A percentile compares a stretch with the other conserved stretches of the same genome.
Evolutionary conservation across 495 filamentous ascomycete genomes (phyloP).

Genomic region (Evansstolkia leycettana): DNA sequence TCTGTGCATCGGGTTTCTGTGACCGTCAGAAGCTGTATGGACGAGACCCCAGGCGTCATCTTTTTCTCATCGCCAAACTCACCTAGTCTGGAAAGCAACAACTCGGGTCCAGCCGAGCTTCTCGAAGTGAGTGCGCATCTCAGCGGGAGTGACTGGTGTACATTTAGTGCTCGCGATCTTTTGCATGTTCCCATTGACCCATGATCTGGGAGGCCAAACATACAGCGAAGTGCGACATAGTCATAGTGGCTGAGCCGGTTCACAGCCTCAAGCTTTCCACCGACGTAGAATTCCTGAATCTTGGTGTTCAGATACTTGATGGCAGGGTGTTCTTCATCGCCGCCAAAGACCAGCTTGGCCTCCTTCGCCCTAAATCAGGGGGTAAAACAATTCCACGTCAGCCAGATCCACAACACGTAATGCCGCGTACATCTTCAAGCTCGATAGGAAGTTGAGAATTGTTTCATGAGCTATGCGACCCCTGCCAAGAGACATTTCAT

Average conservation of each 20-base stretch:
- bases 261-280: conserved; percentile 89
- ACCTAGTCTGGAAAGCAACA: conserved; percentile 90
- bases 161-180: conserved; percentile 5
- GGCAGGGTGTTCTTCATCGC: conserved; percentile 86
- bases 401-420: conserved; percentile 12
- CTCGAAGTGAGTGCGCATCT: conserved; percentile 92
- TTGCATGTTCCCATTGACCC: too few relatives aligned
- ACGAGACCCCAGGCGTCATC: not conserved
- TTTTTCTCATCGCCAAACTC: not conserved
- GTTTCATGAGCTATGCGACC: too few relatives aligned
- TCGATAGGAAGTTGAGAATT: conserved; percentile 2
- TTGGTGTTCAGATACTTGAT: conserved; percentile 76
- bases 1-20: conserved; percentile 93
- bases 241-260: conserved; percentile 95
- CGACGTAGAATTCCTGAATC: conserved; percentile 79
- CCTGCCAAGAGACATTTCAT: too few relatives aligned
- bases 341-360: conserved; percentile 88
- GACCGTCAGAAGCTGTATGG: not conserved
- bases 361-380: conserved; percentile 57
- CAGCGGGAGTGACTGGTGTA: conserved; percentile 71
- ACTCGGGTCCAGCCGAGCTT: conserved; percentile 96
- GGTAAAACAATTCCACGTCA: conserved; percentile 23
- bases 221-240: conserved; percentile 92
- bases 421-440: not conserved
- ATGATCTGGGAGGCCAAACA: conserved; percentile 13